Base-by-base conservation (phyloP, 352 stramenopile genomes). In the Thalassiosira oceanica region DNA sequence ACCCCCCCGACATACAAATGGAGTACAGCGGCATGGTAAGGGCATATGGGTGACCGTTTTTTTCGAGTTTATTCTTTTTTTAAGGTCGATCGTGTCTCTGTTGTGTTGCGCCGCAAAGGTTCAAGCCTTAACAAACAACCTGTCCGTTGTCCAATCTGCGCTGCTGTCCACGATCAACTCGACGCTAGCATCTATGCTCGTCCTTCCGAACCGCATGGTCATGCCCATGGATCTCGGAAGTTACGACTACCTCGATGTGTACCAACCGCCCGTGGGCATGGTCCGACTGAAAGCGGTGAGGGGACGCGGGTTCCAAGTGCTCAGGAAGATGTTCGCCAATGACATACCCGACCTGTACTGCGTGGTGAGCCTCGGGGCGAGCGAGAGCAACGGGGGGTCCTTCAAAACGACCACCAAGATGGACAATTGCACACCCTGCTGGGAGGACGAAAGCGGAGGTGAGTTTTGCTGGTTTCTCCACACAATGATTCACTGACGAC, bases 321-420 rank as follows among this genome's bases (percentile, higher is more conserved):
- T 83, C 39, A 70, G 75, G 49, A 55, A 56, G 23, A 16, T 64
- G 1, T 49, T 89, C 1, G 57, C 75, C 21, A 54, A 80, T 27
- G 82, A 89, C 58, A 76, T 89, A 50, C 82, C 82, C 0, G 82
- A 89, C 64, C 29, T 82, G 3, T 89, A 85, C 51, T 78, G 67
- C 31, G 61, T 60, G 2, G 44, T 85, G 15, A 68, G 37, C 26
- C 37, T 87, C 0, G 71, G 74, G 24, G 63, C 54, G 18, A 61
- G 51, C 23, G 36, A 54, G 5, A 48, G 18, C 23, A 51, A 26
- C 1, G n/a, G 51, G n/a, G 15, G 21, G 2, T n/a, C 23, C 33
- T 78, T 66, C 61, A 35, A 55, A 42, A 89, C 73, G 3, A 53
- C 35, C 0, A 83, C 72, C 16, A 48, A 81, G n/a, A 56, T 65